Conservation (phyloP, 441 rosid species). For the Croton setiger region DNA sequence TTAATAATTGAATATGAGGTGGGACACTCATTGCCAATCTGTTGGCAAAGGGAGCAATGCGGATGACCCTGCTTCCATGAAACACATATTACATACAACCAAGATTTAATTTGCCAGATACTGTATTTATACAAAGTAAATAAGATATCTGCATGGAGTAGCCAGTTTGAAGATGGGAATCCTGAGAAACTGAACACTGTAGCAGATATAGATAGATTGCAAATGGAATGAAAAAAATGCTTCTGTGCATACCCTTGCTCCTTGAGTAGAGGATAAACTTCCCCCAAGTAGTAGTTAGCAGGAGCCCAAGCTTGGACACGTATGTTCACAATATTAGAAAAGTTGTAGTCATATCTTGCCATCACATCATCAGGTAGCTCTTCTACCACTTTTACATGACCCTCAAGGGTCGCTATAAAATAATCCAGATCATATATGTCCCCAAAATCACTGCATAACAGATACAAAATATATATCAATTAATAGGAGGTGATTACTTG, state of each 20-base stretch:
- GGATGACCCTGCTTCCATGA: constrained; percentile 63
- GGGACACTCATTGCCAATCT: constrained; percentile 93
- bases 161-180: constrained; percentile 2
- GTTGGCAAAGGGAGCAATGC: constrained; percentile 84
- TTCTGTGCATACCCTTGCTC: constrained; percentile 56
- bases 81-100: constrained; percentile 16
- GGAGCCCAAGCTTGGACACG: constrained; percentile 84
- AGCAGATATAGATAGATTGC: background rate
- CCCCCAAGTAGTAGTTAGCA: constrained; percentile 53
- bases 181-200: background rate
- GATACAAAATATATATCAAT: constrained; percentile 1
- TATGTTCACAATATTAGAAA: constrained; percentile 55
- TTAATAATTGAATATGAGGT: constrained; percentile 68
- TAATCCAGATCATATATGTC: constrained; percentile 84
- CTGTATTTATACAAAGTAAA: background rate
- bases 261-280: constrained; percentile 62
- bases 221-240: background rate
- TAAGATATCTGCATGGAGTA: background rate
- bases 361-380: constrained; percentile 65
- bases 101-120: background rate
- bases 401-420: constrained; percentile 64
- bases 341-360: constrained; percentile 53
- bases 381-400: constrained; percentile 64
- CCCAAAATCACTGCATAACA: constrained; percentile 61
- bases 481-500: background rate